Percentiles rank a stretch among this genome's conserved stretches.
These are phyloP conservation scores for Pyrenochaeta sp. DNA, from an alignment of 2,329 filamentous ascomycete species.

Conservation along the genomic window DNA sequence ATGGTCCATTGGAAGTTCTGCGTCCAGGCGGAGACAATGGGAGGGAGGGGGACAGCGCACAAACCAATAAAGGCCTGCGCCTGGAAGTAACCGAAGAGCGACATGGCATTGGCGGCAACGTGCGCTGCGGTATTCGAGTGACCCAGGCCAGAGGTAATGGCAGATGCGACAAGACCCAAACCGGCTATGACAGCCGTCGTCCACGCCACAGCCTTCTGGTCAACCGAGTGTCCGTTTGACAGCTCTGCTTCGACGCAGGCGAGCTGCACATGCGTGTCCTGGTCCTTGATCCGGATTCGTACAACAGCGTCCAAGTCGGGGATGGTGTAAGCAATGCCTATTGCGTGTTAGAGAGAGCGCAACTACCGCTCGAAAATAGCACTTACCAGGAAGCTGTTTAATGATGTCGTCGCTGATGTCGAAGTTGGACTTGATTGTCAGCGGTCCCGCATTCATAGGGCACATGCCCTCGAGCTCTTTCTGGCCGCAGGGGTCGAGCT, in stretches of 20 bases:
- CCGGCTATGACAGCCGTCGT: constrained; percentile 86
- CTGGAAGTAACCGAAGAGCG: constrained; percentile 95
- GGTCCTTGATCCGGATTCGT: constrained; percentile 80
- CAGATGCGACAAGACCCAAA: constrained; percentile 82
- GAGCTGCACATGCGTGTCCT: constrained; percentile 68
- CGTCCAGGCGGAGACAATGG: constrained; percentile 90
- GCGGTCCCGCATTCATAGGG: constrained; percentile 86
- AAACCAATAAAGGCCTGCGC: constrained; percentile 91
- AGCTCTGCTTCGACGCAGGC: constrained; percentile 89
- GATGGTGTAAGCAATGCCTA: constrained; percentile 83
- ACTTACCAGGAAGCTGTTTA: constrained; percentile 70
- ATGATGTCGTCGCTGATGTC: constrained; percentile 65
- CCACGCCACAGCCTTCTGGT: constrained; percentile 90
- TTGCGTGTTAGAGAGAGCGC: constrained; percentile 14
- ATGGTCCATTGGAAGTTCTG: constrained; percentile 99
- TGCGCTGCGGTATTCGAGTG: constrained; percentile 95
- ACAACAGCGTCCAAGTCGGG: constrained; percentile 91
- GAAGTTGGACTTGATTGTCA: constrained; percentile 78
- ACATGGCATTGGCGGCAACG: constrained; percentile 90
- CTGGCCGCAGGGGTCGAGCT: constrained; percentile 77
- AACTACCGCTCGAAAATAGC: constrained; percentile 3
- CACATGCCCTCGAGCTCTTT: constrained; percentile 77
- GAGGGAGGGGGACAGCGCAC: constrained; percentile 80
- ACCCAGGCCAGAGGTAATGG: constrained; percentile 86
- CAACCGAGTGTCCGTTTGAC: constrained; percentile 91